Conservation (phyloP, 1,284 basidiomycete genomes). For the Leccinum solheimii region DNA sequence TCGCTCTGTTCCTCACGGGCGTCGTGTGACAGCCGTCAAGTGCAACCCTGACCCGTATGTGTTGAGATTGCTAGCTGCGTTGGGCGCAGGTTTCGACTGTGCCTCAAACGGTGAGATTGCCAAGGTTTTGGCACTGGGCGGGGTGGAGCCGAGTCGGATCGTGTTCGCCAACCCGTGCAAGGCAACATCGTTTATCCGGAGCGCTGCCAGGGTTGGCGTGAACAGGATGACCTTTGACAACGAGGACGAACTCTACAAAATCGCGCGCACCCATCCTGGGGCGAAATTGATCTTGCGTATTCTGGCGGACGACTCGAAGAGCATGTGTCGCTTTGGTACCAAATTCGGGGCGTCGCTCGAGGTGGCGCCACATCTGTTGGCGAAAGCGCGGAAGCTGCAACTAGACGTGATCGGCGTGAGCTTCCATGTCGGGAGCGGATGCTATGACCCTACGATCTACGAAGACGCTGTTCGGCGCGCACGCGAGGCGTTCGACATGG, state of each 20-base stretch:
- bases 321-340: slow-evolving; percentile 89
- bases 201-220: slow-evolving; percentile 78
- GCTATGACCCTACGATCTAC: slow-evolving; percentile 90
- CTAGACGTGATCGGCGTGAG: slow-evolving; percentile 93
- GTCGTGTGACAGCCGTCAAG: slow-evolving; percentile 29
- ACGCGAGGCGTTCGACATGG: slow-evolving; percentile 87
- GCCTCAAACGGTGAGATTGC: slow-evolving; percentile 96
- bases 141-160: slow-evolving; percentile 74
- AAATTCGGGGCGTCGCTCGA: slow-evolving; percentile 96
- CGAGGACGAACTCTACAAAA: slow-evolving; percentile 95
- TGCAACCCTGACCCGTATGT: slow-evolving; percentile 98
- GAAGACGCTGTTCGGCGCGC: slow-evolving; percentile 88
- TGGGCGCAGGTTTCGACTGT: slow-evolving; percentile 96
- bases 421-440: slow-evolving; percentile 98
- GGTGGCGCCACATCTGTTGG: slow-evolving; percentile 78
- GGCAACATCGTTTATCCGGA: slow-evolving; percentile 89
- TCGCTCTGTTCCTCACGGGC: slow-evolving; percentile 24
- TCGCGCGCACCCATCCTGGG: slow-evolving; percentile 77
- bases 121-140: slow-evolving; percentile 74
- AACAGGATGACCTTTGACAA: slow-evolving; percentile 99
- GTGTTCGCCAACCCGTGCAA: slow-evolving; percentile 99
- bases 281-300: slow-evolving; percentile 94
- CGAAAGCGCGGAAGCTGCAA: slow-evolving; percentile 76
- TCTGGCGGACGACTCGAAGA: slow-evolving; percentile 95
- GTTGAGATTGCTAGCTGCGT: slow-evolving; percentile 83